These are phyloP conservation scores for Eragrostis tef DNA, from an alignment of 202 grass and related monocot genomes.

Conservation along the genomic window DNA sequence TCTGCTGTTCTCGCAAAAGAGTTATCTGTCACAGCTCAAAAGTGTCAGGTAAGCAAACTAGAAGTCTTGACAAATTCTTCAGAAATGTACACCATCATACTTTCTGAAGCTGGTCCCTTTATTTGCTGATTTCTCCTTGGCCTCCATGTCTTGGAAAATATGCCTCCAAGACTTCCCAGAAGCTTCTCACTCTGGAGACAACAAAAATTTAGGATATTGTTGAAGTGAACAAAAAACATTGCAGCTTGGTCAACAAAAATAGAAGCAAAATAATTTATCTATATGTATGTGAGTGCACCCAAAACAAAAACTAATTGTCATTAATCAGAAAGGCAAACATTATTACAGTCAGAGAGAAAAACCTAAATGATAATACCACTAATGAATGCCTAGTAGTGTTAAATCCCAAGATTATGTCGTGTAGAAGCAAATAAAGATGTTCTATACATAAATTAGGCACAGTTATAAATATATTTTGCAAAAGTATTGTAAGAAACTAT, in stretches of 20 bases:
- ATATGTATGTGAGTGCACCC: not conserved
- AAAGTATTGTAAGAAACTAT: slow-evolving; percentile 9
- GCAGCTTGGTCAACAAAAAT: not conserved
- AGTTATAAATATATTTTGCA: slow-evolving; percentile 1
- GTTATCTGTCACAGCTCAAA: slow-evolving; percentile 58
- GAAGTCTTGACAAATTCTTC: not conserved
- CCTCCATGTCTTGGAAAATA: slow-evolving; percentile 77
- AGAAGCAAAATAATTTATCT: not conserved
- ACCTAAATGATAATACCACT: not conserved
- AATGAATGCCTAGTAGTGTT: slow-evolving; percentile 16
- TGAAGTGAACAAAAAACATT: slow-evolving; percentile 6
- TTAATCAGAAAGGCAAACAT: slow-evolving; percentile 16
- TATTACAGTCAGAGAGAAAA: not conserved
- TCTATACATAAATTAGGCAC: not conserved
- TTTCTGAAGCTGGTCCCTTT: slow-evolving; percentile 66
- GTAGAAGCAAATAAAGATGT: slow-evolving; percentile 5
- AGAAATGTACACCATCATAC: slow-evolving; percentile 46
- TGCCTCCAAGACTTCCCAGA: slow-evolving; percentile 73
- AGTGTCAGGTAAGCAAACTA: slow-evolving; percentile 30
- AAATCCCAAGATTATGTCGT: slow-evolving; percentile 1
- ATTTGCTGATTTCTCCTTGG: slow-evolving; percentile 68
- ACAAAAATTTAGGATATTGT: slow-evolving; percentile 4
- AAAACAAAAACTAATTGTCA: slow-evolving; percentile 3
- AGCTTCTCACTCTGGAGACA: slow-evolving; percentile 75
- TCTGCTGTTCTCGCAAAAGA: slow-evolving; percentile 43